Percentiles rank a stretch among this genome's conserved stretches.
phyloP scores from a whole-genome alignment of 768 basidiomycete species.

The Filobasidium wieringae region DNA sequence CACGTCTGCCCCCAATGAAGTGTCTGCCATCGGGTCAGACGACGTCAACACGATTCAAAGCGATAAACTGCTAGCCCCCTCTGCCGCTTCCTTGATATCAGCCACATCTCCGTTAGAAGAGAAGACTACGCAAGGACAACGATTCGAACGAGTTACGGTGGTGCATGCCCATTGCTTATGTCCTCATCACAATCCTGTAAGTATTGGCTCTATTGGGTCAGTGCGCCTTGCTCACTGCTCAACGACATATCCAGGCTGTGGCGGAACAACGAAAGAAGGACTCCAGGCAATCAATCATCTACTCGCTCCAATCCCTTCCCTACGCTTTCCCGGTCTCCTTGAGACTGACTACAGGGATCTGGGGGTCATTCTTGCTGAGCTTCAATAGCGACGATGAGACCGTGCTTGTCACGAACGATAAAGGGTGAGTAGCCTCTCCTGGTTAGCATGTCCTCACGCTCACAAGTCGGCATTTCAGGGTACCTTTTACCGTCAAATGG shows the following conservation, averaged over 20 bases:
- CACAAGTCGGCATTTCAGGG: neutral
- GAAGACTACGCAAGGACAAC: neutral
- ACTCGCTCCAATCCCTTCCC: neutral
- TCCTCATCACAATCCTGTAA: neutral
- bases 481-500: neutral
- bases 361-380: neutral
- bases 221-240: too few species aligned
- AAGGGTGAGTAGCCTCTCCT: neutral
- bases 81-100: neutral
- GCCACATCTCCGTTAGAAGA: neutral
- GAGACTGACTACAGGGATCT: neutral
- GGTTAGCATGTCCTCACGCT: neutral
- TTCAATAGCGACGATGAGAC: neutral
- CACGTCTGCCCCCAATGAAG: neutral
- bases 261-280: neutral
- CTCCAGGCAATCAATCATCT: neutral
- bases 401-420: neutral
- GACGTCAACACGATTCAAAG: too few species aligned
- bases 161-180: neutral
- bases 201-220: too few species aligned
- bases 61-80: too few species aligned
- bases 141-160: neutral
- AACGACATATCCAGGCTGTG: too few species aligned
- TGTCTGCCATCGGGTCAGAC: neutral
- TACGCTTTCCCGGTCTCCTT: neutral